A percentile compares a stretch with the other conserved stretches of the same genome.
Evolutionary conservation across 2,329 filamentous ascomycete genomes (phyloP).

Genomic region (Colletotrichum tabaci): DNA sequence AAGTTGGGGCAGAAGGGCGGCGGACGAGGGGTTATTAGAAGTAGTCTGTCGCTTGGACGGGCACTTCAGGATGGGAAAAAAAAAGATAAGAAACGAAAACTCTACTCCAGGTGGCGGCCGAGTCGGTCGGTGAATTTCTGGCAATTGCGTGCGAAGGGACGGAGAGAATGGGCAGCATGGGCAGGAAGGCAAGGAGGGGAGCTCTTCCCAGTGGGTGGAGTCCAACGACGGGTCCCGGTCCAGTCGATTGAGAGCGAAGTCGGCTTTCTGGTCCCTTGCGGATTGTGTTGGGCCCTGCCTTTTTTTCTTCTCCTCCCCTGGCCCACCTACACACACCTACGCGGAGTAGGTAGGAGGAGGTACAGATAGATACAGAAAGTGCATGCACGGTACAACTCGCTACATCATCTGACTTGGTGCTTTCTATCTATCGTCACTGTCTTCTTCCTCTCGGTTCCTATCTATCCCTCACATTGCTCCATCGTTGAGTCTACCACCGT

Average conservation of each 20-base stretch:
- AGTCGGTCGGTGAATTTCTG: conserved; percentile 36
- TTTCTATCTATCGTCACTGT: conserved; percentile 3
- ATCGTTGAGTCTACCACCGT: no score
- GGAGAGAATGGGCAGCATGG: neutral
- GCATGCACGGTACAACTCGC: neutral
- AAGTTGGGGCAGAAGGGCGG: conserved; percentile 18
- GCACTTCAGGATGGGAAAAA: neutral
- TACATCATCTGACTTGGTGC: conserved; percentile 6
- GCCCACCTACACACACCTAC: conserved; percentile 4
- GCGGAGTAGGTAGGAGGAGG: neutral
- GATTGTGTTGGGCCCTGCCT: no score
- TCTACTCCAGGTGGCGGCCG: conserved; percentile 32
- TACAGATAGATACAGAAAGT: no score
- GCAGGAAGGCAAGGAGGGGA: conserved; percentile 4
- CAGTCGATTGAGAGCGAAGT: conserved; percentile 38
- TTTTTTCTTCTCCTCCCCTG: neutral
- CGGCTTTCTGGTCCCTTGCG: conserved; percentile 19
- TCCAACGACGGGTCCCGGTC: conserved; percentile 26
- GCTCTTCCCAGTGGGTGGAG: conserved; percentile 32
- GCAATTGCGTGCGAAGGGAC: conserved; percentile 40
- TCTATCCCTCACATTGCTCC: conserved; percentile 5
- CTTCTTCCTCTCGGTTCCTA: neutral
- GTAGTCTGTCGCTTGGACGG: conserved; percentile 30
- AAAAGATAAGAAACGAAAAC: conserved; percentile 23
- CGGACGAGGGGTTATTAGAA: conserved; percentile 38